phyloP scores from a whole-genome alignment of 2,329 filamentous ascomycete species.

The Calonectria ilicicola region DNA sequence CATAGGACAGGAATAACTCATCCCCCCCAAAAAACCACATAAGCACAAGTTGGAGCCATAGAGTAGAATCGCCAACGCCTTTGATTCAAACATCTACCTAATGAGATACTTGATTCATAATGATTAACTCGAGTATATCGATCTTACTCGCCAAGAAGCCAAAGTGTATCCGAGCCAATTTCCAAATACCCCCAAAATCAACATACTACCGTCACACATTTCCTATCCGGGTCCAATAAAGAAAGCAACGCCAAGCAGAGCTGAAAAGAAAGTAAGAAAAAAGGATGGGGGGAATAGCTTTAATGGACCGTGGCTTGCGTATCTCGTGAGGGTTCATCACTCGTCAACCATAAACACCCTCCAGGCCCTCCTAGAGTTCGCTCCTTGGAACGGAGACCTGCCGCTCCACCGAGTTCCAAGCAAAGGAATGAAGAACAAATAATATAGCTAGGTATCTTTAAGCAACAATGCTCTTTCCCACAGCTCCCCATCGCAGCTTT shows the following conservation, averaged over 20 bases:
- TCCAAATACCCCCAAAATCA: constrained; percentile 18
- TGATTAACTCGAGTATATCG: constrained; percentile 10
- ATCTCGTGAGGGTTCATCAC: constrained; percentile 32
- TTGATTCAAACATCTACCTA: constrained; percentile 24
- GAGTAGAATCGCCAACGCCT: constrained; percentile 10
- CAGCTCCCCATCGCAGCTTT: constrained; percentile 66
- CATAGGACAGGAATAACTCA: not conserved
- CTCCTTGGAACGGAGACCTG: constrained; percentile 11
- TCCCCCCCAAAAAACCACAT: not conserved
- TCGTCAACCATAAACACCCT: constrained; percentile 25
- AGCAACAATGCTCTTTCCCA: constrained; percentile 64
- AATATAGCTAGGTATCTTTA: constrained; percentile 36
- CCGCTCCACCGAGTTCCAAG: not conserved
- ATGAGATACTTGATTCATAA: constrained; percentile 8
- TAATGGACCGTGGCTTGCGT: constrained; percentile 25
- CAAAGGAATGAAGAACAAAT: not conserved
- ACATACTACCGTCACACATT: constrained; percentile 19
- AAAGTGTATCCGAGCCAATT: constrained; percentile 28
- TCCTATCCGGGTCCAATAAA: constrained; percentile 24
- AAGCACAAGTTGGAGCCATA: not conserved
- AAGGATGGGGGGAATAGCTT: no score
- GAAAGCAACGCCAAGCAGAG: constrained; percentile 27
- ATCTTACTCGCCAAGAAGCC: not conserved
- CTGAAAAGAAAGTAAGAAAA: not conserved
- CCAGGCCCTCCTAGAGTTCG: not conserved